Conservation (phyloP, 371 early-diverging fungal genomes). For the Racocetra persica region DNA sequence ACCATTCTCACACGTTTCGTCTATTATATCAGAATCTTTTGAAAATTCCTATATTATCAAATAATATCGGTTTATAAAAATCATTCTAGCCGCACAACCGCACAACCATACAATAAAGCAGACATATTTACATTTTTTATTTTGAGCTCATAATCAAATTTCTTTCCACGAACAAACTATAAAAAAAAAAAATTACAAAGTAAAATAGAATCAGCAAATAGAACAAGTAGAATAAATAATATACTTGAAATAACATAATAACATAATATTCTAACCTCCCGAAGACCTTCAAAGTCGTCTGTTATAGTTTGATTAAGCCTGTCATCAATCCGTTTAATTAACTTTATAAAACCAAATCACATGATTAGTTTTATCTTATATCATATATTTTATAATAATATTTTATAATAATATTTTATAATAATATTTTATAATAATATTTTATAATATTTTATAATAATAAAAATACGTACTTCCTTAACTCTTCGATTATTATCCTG, state of each 20-base stretch:
- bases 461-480: slow-evolving; percentile 5
- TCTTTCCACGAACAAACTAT: slow-evolving; percentile 14
- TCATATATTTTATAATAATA: no score
- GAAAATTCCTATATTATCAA: background rate
- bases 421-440: no score
- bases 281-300: background rate
- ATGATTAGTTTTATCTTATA: background rate
- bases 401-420: no score
- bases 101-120: background rate
- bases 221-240: background rate
- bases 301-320: background rate
- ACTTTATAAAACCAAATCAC: background rate
- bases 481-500: slow-evolving; percentile 28
- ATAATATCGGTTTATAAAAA: background rate
- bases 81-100: background rate
- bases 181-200: background rate
- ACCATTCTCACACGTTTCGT: background rate
- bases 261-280: background rate
- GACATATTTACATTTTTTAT: slow-evolving; percentile 8
- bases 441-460: no score
- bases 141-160: slow-evolving; percentile 23
- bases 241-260: no score
- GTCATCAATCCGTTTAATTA: slow-evolving; percentile 29
- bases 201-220: no score
- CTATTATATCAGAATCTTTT: background rate